Base-by-base conservation (phyloP, 805 yeast species). In the Spathaspora girioi region DNA sequence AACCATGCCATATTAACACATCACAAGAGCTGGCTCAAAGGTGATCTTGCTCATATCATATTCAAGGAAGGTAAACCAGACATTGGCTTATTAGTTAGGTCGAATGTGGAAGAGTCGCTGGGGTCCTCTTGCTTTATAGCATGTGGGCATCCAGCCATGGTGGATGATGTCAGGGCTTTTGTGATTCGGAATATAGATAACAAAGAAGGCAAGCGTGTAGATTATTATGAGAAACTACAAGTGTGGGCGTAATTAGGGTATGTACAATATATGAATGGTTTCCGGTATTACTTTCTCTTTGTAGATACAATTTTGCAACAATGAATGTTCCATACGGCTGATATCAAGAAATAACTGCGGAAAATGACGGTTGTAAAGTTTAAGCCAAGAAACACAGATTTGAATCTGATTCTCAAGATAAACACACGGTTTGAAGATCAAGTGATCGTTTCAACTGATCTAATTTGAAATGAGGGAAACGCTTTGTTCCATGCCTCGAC, bases 141-240 rank as follows among this genome's bases (percentile, higher is more conserved):
- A 12, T 86, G 91, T 69, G 92, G 91, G 2, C 87, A 86, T 47
- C 77, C 81, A 27, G 53, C 65, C 4, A 77, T 84, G 78, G 83
- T 77, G 56, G 92, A 85, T 60, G 75, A 69, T 1, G 56, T 83
- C 17, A 75, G 93, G 59, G 62, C 69, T 35, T 62, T 76, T 2
- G 78, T 83, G 2, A 72, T 78, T 0, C 54, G 68, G 40, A 63
- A 76, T 52, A 63, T 83, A 48, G 68, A 72, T 38, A 53, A 65
- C 29, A 52, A 59, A 1, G 55, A 60, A 19, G 61, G 72, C 17
- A 69, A 75, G 48, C 74, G 87, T 23, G 78, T 86, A 14, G 91
- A 84, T 58, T 84, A 82, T 61, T 84, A 72, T 61, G 96, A 89
- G 61, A 91, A 87, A 61, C 76, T 84, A 45, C 89, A 85, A 65